These are phyloP conservation scores for Russula sp. DNA, from an alignment of 768 basidiomycete species.

Conservation along the genomic window DNA sequence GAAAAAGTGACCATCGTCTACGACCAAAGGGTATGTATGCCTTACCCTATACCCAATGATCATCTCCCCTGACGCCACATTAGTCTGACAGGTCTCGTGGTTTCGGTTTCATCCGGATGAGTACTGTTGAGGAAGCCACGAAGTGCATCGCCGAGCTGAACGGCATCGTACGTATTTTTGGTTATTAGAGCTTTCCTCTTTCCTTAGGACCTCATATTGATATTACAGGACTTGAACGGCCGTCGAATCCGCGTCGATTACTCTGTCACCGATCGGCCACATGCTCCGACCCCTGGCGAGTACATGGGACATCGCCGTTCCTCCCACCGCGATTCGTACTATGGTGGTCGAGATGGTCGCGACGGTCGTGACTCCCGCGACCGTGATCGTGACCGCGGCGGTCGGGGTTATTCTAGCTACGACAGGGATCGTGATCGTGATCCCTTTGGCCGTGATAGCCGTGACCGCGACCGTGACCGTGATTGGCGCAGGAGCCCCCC, in stretches of 20 bases:
- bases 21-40: conserved; percentile 89
- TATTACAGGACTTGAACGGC: conserved; percentile 79
- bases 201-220: conserved; percentile 5
- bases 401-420: conserved; percentile 33
- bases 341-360: conserved; percentile 28
- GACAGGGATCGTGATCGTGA: conserved; percentile 43
- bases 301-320: conserved; percentile 90
- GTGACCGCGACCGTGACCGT: conserved; percentile 52
- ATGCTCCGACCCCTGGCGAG: conserved; percentile 94
- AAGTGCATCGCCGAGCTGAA: conserved; percentile 88
- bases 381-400: conserved; percentile 41
- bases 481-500: conserved; percentile 74
- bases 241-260: conserved; percentile 96
- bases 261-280: conserved; percentile 89
- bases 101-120: conserved; percentile 97
- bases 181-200: neutral
- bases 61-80: conserved; percentile 18
- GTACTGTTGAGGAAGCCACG: conserved; percentile 77
- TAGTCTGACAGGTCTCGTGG: conserved; percentile 95
- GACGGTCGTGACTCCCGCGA: conserved; percentile 40
- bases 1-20: conserved; percentile 97
- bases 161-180: conserved; percentile 61
- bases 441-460: conserved; percentile 35
- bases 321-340: conserved; percentile 38
- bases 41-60: neutral